Evolutionary conservation across 257 asterid species (phyloP), one percentile per base, ranked within the genome.

Genomic region (Solanum medicagineum): DNA sequence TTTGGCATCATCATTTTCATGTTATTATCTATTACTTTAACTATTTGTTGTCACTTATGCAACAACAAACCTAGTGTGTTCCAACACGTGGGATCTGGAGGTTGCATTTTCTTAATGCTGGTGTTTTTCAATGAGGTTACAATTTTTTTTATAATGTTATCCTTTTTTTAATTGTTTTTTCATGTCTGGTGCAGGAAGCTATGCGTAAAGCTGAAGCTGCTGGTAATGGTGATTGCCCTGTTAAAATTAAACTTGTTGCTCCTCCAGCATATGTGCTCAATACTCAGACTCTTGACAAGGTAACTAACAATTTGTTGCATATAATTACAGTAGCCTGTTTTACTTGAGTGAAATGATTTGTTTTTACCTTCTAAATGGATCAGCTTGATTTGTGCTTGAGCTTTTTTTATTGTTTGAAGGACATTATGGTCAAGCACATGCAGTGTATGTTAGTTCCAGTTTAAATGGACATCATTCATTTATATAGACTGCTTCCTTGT

Each of bases 161-260:
- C 49, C 4, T 17, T 69, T 36, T 15, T 9, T 40, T 19, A 16
- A 36, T 36, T 7, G 20, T 59, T 59, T 57, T 57, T 60, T 60
- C 42, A 7, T 15, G 16, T 82, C 55, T 22, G 36, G 40, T 85
- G 59, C 87, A 96, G 99, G 98, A 90, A 32, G 99, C 99, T 8
- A 96, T 96, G 99, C 94, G 97, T 56, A 96, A 93, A 92, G 98
- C 98, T 86, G 98, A 96, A 92, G 98, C 98, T 86, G 97, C 96
- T 77, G 98, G 99, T 53, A 96, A 94, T 87, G 84, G 89, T 40
- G 98, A 93, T 88, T 96, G 98, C 88, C 98, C 96, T 0, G 98
- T 96, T 83, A 96, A 94, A 91, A 96, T 93, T 87, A 96, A 93
- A 90, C 99, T 96, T 63, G 97, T 96, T 87, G 99, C 98, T 79